Evolutionary conservation across 2,329 filamentous ascomycete genomes (phyloP).

Genomic region (Trichoderma koningiopsis): DNA sequence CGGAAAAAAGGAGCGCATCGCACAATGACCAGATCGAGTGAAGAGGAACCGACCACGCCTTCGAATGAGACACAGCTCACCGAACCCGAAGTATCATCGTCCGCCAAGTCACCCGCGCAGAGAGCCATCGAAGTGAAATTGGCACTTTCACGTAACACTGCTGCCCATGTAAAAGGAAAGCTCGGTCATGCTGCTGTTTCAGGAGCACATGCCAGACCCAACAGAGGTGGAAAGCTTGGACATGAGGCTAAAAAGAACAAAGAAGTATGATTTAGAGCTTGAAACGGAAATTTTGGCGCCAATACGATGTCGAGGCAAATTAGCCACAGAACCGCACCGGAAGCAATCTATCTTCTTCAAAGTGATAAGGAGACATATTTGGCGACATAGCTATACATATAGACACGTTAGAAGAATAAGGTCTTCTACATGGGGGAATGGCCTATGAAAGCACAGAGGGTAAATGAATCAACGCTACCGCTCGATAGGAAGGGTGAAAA

Average conservation of each 20-base stretch:
- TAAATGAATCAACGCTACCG: neutral
- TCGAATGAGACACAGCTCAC: slow-evolving; percentile 14
- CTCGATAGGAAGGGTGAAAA: neutral
- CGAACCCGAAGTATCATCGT: neutral
- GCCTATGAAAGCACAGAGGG: no score
- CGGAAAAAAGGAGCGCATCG: neutral
- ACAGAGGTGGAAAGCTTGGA: neutral
- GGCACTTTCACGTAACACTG: neutral
- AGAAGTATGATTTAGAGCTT: neutral
- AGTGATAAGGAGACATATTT: neutral
- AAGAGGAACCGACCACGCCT: neutral
- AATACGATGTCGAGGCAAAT: neutral
- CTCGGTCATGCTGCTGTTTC: neutral
- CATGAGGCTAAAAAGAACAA: neutral
- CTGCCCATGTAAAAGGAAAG: neutral
- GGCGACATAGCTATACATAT: neutral
- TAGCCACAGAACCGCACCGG: neutral
- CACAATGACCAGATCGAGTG: neutral
- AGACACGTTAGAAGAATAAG: neutral
- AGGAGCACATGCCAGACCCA: neutral
- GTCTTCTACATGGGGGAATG: neutral
- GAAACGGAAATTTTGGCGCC: neutral
- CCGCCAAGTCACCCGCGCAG: neutral
- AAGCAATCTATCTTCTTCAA: no score
- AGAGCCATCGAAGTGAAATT: neutral